Conservation (phyloP, 306 rosid species). For the Macrotyloma uniflorum region DNA sequence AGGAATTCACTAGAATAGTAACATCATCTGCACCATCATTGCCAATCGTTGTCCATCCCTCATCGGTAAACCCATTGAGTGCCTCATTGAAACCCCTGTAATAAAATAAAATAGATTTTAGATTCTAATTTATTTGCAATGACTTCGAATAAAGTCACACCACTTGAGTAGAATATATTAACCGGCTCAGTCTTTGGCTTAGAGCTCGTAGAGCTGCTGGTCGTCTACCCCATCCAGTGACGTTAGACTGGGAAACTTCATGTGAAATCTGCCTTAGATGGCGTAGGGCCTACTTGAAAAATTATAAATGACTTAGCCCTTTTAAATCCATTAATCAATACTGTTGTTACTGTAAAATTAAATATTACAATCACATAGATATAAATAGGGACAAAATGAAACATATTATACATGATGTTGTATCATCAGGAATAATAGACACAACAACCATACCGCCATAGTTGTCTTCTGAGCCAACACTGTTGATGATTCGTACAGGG, state of each 20-base stretch:
- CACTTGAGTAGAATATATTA: conserved; percentile 23
- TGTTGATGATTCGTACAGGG: conserved; percentile 88
- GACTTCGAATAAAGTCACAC: not conserved
- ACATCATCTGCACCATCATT: conserved; percentile 95
- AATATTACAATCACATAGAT: not conserved
- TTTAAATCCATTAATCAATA: not conserved
- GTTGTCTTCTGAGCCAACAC: conserved; percentile 93
- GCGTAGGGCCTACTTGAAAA: conserved; percentile 71
- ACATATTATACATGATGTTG: not conserved
- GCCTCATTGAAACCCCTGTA: conserved; percentile 97
- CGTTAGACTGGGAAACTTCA: conserved; percentile 90
- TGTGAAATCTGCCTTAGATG: conserved; percentile 93
- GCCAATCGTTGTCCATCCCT: conserved; percentile 96
- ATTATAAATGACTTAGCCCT: not conserved
- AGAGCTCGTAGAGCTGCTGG: conserved; percentile 93
- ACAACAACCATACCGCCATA: conserved; percentile 74
- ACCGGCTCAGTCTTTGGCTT: conserved; percentile 94
- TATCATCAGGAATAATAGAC: conserved; percentile 13
- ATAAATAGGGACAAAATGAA: conserved; percentile 13
- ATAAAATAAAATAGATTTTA: conserved; percentile 37
- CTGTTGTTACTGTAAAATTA: not conserved
- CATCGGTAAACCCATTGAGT: conserved; percentile 93
- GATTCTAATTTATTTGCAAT: conserved; percentile 31
- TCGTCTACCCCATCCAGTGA: conserved; percentile 93
- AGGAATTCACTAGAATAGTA: conserved; percentile 81